Base-by-base conservation (phyloP, 2,329 filamentous ascomycete species). In the Metarhizium brunneum region DNA sequence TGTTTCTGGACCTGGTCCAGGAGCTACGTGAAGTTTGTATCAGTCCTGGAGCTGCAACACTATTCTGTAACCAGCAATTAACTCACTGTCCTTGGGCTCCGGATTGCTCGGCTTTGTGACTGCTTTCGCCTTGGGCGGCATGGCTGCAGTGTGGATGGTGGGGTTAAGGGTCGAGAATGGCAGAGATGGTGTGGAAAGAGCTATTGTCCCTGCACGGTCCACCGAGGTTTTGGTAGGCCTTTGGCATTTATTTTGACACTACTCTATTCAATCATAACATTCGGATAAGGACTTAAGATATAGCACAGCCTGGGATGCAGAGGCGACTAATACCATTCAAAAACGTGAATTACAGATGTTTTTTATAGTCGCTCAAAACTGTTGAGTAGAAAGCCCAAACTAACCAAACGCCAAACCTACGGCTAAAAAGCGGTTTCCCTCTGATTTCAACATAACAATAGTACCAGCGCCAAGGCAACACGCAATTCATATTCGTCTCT, bases 1-100 rank as follows among this genome's bases (percentile, higher is more conserved):
- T 16, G 80, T 83, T 59, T 71, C 68, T 10, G 73, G 71, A 5
- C 68, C 58, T 36, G 68, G 63, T 55, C 72, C 67, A 53, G 68
- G 59, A 47, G 68, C 62, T 62, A 59, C 13, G 32, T 14, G 20
- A 20, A 18, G 13, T 20, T 50, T 36, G 40, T 13, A 18, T 54
- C 11, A 54, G 52, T 43, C 50, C 50, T 48, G 18, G 38, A 30
- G 47, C 6, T 10, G 14, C n/a, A 14, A 40, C 6, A 2, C 1
- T 38, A 16, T n/a, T 30, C 14, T 25, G 25, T 13, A 14, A 10
- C 32, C 6, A 16, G 10, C 11, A 25, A 25, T 25, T 25, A 25
- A 25, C 20, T 45, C 58, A 49, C 6, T 32, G 64, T 65, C 61
- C 62, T 65, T 64, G 54, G 62, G 30, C 54, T 60, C 62, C 16